Evolutionary conservation across 148 eudicot species (phyloP).

Genomic region (Talinum fruticosum): DNA sequence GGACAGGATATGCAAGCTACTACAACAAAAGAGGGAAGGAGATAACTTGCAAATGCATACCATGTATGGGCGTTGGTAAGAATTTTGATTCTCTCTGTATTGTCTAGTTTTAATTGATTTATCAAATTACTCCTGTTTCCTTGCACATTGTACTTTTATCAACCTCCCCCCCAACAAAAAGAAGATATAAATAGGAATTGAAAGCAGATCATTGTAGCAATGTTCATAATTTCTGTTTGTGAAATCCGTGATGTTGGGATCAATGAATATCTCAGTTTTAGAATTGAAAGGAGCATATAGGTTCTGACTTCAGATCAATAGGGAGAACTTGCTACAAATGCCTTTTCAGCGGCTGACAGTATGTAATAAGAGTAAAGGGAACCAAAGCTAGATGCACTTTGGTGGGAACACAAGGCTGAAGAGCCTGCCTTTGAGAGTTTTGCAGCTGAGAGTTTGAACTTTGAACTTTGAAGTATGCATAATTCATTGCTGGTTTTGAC

Average conservation of each 20-base stretch:
- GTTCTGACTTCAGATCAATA: neutral
- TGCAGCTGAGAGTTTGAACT: no score
- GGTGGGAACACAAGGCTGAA: neutral
- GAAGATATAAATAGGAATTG: no score
- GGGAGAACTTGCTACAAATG: neutral
- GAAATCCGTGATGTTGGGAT: neutral
- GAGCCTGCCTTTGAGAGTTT: neutral
- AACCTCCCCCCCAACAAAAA: neutral
- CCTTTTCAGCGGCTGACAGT: no score
- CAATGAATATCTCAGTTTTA: neutral
- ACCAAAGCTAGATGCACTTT: neutral
- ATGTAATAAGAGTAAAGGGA: neutral
- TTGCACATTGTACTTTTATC: neutral
- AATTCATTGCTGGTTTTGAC: neutral
- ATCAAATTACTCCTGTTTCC: neutral
- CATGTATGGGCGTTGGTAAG: conserved; percentile 87
- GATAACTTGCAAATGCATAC: conserved; percentile 83
- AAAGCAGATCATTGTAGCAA: neutral
- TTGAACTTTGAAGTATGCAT: no score
- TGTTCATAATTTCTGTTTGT: neutral
- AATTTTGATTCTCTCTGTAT: conserved; percentile 8
- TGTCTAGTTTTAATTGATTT: neutral
- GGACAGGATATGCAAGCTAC: conserved; percentile 74
- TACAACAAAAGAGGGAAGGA: conserved; percentile 81
- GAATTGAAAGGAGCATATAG: neutral